These are phyloP conservation scores for Helenozyma baotianmanensis DNA, from an alignment of 805 yeast species.

Conservation along the genomic window DNA sequence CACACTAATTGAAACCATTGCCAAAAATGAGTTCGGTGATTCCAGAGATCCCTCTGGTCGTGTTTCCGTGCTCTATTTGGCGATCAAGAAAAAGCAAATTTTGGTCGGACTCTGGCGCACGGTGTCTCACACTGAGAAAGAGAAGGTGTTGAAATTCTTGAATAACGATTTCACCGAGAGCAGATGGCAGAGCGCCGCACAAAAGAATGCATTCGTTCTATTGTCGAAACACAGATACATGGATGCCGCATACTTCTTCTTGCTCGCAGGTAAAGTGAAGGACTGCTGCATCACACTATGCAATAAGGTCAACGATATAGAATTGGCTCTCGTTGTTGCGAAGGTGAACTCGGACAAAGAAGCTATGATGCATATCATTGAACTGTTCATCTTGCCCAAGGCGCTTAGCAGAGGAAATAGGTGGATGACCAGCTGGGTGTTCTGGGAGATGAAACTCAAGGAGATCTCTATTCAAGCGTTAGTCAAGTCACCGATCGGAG, in stretches of 20 bases:
- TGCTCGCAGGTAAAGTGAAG: constrained; percentile 67
- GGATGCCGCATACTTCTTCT: constrained; percentile 87
- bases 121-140: constrained; percentile 71
- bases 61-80: constrained; percentile 72
- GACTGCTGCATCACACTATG: constrained; percentile 77
- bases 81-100: constrained; percentile 71
- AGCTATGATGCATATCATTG: constrained; percentile 42
- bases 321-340: constrained; percentile 76
- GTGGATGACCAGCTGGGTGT: constrained; percentile 80
- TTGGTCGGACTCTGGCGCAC: constrained; percentile 82
- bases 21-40: constrained; percentile 62
- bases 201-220: constrained; percentile 87
- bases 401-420: constrained; percentile 64
- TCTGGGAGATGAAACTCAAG: constrained; percentile 51
- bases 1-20: constrained; percentile 58
- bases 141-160: constrained; percentile 74
- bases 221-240: constrained; percentile 80
- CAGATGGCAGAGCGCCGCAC: constrained; percentile 85
- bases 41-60: constrained; percentile 63
- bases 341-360: constrained; percentile 50
- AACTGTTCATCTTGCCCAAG: constrained; percentile 45
- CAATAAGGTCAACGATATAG: constrained; percentile 60
- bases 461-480: constrained; percentile 57
- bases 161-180: constrained; percentile 67
- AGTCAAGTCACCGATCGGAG: constrained; percentile 48